Base-by-base conservation (phyloP, 2,329 filamentous ascomycete genomes). In the Blumeria hordei region DNA sequence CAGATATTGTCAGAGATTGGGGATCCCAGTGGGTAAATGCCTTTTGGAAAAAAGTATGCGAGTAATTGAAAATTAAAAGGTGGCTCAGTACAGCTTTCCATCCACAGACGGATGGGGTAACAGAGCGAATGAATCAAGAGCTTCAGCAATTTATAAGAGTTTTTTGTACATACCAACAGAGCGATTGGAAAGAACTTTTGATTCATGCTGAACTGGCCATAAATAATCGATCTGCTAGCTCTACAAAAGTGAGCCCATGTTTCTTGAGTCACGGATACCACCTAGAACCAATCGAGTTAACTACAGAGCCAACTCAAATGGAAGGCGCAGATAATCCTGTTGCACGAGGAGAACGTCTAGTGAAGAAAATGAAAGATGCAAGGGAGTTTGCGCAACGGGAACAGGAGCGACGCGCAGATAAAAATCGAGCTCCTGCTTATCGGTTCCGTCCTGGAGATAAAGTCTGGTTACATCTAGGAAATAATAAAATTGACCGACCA, bases 111-210 rank as follows among this genome's bases (percentile, higher is more conserved):
- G 49, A 52, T 36, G 49, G 49, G 5, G 14, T 32, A 36, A 35
- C 49, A 7, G 49, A 52, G 37, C 9, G 49, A 36, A 9, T 16
- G 5, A 52, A 52, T n/a, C 10, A 52, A 16, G 49, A n/a, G 3
- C 35, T 52, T n/a, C 32, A 52, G n/a, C 7, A n/a, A 1, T 58
- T 57, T n/a, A 18, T 58, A 6, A 0, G 33, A 34, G 44, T 12
- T 12, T 58, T 57, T 53, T 35, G 55, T 8, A 57, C 55, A n/a
- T 52, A 58, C 45, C 14, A 49, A 10, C 21, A 58, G 21, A 43
- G 55, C 28, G 51, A 58, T 12, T 57, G 43, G 54, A 43, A 54
- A 32, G 14, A 36, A 32, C 32, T 52, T 16, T n/a, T 52, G 7
- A 11, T 32, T 14, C 21, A n/a, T 16, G 32, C 49, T 12, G 32